These are phyloP conservation scores for Aspergillus oerlinghausenensis DNA, from an alignment of 2,329 filamentous ascomycete genomes.

Conservation along the genomic window DNA sequence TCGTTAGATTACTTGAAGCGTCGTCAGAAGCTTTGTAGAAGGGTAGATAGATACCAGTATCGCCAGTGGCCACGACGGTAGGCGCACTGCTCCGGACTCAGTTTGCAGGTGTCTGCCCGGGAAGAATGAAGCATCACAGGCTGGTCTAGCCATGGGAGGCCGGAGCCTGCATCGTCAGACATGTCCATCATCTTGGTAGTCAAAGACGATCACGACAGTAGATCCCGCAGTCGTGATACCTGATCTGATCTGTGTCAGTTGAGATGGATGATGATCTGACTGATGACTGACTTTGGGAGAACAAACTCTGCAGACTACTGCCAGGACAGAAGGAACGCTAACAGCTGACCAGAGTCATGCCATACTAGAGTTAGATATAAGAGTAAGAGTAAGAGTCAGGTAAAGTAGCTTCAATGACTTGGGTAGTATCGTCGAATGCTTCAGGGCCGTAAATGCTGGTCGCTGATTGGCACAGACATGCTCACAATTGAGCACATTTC, in stretches of 20 bases:
- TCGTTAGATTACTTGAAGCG: not conserved
- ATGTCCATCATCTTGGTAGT: constrained; percentile 14
- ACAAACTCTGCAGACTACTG: no score
- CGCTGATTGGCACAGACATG: constrained; percentile 15
- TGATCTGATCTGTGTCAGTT: not conserved
- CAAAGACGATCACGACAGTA: not conserved
- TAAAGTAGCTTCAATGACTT: no score
- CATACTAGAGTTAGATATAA: no score
- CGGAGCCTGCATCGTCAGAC: not conserved
- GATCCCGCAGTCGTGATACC: not conserved
- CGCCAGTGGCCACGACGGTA: constrained; percentile 25
- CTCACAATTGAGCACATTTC: constrained; percentile 27
- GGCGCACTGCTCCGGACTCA: constrained; percentile 27
- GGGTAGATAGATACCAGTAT: constrained; percentile 24
- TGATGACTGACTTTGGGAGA: no score
- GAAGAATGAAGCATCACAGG: constrained; percentile 31
- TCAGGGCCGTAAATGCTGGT: no score
- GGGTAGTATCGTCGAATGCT: no score
- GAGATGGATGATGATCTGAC: not conserved
- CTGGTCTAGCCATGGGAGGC: constrained; percentile 27
- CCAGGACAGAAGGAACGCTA: no score
- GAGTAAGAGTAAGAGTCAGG: no score
- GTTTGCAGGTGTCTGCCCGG: constrained; percentile 22
- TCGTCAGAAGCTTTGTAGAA: not conserved
- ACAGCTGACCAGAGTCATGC: no score